These are phyloP conservation scores for Paraconiothyrium brasiliense DNA, from an alignment of 2,329 filamentous ascomycete species.

Conservation along the genomic window DNA sequence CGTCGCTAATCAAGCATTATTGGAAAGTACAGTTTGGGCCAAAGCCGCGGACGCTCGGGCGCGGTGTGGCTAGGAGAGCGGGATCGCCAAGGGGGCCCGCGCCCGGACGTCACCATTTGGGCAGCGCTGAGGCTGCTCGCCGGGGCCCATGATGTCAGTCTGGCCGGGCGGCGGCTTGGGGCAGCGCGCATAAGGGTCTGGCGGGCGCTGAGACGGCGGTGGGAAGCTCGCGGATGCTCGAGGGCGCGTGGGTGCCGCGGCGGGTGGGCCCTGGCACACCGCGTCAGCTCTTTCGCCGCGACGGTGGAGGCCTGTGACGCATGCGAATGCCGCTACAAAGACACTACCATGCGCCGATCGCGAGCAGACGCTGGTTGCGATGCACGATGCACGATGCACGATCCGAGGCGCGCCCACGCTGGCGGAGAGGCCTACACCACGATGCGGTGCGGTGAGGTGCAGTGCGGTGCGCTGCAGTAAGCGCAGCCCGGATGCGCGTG, in stretches of 20 bases:
- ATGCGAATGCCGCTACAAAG: constrained; percentile 39
- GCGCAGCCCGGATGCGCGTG: no score
- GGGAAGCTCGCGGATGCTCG: neutral
- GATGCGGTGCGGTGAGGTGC: no score
- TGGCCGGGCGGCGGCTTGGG: neutral
- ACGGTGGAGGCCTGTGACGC: constrained; percentile 63
- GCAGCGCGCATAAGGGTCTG: neutral
- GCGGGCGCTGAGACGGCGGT: neutral
- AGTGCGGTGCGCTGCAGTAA: no score
- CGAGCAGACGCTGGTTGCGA: no score
- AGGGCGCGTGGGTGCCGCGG: neutral
- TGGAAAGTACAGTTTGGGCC: constrained; percentile 5
- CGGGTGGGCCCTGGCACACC: neutral
- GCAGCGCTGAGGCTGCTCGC: neutral
- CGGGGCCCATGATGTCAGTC: constrained; percentile 5
- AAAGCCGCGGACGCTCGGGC: neutral
- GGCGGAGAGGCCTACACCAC: no score
- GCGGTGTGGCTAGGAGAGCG: constrained; percentile 7
- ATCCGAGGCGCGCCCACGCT: no score
- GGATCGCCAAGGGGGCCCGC: constrained; percentile 2
- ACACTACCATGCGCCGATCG: no score
- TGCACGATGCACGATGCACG: no score
- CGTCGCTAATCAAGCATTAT: constrained; percentile 15
- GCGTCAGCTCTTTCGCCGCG: neutral
- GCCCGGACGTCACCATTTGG: constrained; percentile 3